These are phyloP conservation scores for Umbelopsis isabellina DNA, from an alignment of 192 early-diverging fungal species.

Conservation along the genomic window DNA sequence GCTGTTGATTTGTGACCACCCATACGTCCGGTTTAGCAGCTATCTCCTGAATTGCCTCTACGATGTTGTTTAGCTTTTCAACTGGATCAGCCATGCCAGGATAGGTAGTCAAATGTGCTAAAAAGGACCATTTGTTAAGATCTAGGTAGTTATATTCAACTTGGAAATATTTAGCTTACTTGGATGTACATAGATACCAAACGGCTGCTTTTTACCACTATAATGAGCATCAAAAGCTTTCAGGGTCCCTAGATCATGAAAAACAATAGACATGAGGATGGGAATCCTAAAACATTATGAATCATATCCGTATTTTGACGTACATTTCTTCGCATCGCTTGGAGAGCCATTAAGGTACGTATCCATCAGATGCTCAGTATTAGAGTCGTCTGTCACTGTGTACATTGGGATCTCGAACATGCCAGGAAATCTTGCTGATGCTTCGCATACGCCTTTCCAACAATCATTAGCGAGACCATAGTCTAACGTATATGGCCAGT, in stretches of 20 bases:
- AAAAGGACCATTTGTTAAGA: not conserved
- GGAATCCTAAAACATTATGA: not conserved
- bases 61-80: constrained; percentile 29
- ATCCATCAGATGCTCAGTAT: constrained; percentile 47
- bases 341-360: constrained; percentile 50
- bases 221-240: constrained; percentile 51
- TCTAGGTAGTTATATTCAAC: not conserved
- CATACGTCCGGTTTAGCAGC: constrained; percentile 60
- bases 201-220: constrained; percentile 53
- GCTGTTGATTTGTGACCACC: constrained; percentile 73
- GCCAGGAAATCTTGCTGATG: constrained; percentile 43
- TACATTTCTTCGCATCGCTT: constrained; percentile 40
- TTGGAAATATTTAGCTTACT: constrained; percentile 26
- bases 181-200: constrained; percentile 54
- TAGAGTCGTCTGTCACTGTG: constrained; percentile 44
- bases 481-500: constrained; percentile 65
- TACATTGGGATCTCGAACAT: constrained; percentile 73
- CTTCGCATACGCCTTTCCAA: constrained; percentile 50
- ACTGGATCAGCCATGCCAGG: constrained; percentile 29
- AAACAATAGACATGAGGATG: not conserved
- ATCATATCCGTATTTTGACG: constrained; percentile 34
- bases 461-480: constrained; percentile 64
- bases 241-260: constrained; percentile 24
- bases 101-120: constrained; percentile 45
- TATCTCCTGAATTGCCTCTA: constrained; percentile 52